Conservation (phyloP, 23 red algal genomes). For the Gracilaria vermiculophylla region DNA sequence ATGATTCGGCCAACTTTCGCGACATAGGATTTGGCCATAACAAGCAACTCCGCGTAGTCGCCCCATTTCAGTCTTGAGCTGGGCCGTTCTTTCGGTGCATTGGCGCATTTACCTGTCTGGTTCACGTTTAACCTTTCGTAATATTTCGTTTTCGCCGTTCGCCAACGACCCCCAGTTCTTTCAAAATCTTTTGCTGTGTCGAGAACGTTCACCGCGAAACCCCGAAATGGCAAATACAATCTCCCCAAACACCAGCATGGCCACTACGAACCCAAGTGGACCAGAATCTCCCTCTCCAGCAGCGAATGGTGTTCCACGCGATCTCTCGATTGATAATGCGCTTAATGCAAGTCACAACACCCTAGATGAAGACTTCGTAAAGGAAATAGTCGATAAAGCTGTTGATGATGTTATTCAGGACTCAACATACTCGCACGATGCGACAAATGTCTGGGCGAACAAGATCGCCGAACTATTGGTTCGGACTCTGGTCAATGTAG, state of each 20-base stretch:
- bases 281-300: background rate
- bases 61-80: too few species aligned
- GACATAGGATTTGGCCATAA: too few species aligned
- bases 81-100: too few species aligned
- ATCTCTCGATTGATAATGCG: background rate
- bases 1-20: too few species aligned
- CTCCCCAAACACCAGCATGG: constrained; percentile 5
- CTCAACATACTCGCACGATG: constrained; percentile 62
- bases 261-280: constrained; percentile 3
- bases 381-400: constrained; percentile 57
- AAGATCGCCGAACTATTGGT: constrained; percentile 70
- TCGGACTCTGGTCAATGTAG: constrained; percentile 60
- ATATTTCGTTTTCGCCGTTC: too few species aligned
- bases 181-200: background rate
- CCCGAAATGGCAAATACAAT: constrained; percentile 11
- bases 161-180: too few species aligned
- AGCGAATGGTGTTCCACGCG: background rate
- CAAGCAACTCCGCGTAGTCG: too few species aligned
- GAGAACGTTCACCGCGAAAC: background rate
- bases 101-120: too few species aligned
- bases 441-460: constrained; percentile 64
- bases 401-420: constrained; percentile 68
- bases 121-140: too few species aligned
- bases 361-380: constrained; percentile 65
- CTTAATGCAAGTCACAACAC: background rate